Evolutionary conservation across 306 rosid genomes (phyloP), one percentile per base, ranked within the genome.

Genomic region (Gynostemma pentaphyllum): DNA sequence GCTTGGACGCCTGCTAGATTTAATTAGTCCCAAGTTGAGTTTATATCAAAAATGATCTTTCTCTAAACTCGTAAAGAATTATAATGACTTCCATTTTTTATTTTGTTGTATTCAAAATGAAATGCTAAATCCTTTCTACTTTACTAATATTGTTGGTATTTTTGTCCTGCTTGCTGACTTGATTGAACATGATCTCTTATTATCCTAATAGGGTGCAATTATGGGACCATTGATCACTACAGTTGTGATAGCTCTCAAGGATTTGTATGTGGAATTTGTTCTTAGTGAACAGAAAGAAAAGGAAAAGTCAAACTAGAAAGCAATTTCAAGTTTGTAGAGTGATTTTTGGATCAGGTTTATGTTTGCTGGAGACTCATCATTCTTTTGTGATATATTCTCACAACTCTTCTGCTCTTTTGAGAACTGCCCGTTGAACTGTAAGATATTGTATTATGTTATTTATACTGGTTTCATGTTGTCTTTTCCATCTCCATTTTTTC

Each of bases 221-320:
- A 88, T 92, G 96, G 98, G 96, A n/a, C 98, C 98, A 23, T 81
- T 88, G 70, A 86, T 92, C 67, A 88, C 98, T 2, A 92, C 98
- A 7, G 96, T 92, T 6, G 83, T 92, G 82, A 88, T 88, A 53
- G 98, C 96, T 62, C 74, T 92, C 16, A 88, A 88, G 77, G 95
- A 86, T 80, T 76, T 92, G 75, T 88, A 92, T 52, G 83, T 85
- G 29, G 98, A 92, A 67, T 92, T 92, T 84, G 95, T 92, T 61
- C 74, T 92, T 54, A 85, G 71, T 8, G 88, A 82, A 73, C 79
- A 70, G 2, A 60, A 80, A 73, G 68, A 74, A 67, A 77, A 27
- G 59, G 23, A 8, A 44, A 65, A 57, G 24, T 28, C n/a, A 19
- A 27, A 19, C 65, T 53, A 68, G 72, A 30, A 6, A 32, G 21